Conservation (phyloP, 2,329 filamentous ascomycete genomes). For the Claviceps capensis region DNA sequence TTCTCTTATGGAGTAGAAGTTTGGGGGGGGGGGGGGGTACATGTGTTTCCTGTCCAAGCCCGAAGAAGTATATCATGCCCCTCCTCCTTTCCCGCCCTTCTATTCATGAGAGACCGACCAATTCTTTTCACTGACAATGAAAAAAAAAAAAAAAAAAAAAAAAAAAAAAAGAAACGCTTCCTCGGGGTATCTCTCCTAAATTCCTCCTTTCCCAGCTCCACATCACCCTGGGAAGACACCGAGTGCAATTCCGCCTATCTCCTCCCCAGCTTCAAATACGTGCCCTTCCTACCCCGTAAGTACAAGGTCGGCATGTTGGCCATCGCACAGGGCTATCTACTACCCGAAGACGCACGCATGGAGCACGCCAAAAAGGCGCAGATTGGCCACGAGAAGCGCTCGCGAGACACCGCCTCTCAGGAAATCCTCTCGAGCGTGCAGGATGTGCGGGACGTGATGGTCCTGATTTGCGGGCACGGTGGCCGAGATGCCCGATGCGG, state of each 20-base stretch:
- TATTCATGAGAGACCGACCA: too few species aligned
- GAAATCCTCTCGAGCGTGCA: conserved; percentile 41
- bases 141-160: conserved; percentile 28
- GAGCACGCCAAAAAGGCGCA: conserved; percentile 46
- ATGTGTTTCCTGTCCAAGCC: too few species aligned
- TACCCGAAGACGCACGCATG: conserved; percentile 48
- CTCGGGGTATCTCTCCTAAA: conserved; percentile 68
- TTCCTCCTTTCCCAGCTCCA: conserved; percentile 54
- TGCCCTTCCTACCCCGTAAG: conserved; percentile 55
- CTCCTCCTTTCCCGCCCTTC: too few species aligned
- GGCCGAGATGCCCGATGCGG: conserved; percentile 74
- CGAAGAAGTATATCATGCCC: too few species aligned
- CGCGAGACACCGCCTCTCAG: conserved; percentile 37
- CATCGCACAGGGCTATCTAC: conserved; percentile 50
- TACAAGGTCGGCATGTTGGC: conserved; percentile 41
- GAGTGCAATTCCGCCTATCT: conserved; percentile 56
- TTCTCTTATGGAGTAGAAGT: not conserved
- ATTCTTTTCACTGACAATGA: not conserved
- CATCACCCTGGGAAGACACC: conserved; percentile 27
- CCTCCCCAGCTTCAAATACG: conserved; percentile 71
- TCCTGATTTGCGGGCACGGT: conserved; percentile 81
- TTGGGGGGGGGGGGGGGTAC: too few species aligned
- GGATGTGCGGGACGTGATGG: conserved; percentile 52
- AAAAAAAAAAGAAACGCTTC: conserved; percentile 48
- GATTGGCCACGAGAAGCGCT: conserved; percentile 38